Evolutionary conservation across 306 rosid genomes (phyloP), one percentile per base, ranked within the genome.

Genomic region (Ochetophila trinervis): DNA sequence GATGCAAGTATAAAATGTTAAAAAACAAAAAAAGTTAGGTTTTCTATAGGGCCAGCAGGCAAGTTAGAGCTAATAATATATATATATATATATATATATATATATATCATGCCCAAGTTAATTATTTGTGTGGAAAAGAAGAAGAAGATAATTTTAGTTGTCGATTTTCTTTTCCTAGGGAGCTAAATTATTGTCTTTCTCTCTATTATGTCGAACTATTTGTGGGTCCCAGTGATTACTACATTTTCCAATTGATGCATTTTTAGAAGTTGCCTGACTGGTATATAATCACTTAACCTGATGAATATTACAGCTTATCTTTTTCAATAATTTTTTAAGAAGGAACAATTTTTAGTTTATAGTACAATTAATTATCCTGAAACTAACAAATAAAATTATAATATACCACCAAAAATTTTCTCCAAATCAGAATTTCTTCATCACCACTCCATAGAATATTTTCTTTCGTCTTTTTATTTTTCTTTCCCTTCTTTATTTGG

Each of bases 361-460:
- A 2, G 6, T 40, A 8, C 1, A 36, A 0, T 40, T 40, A 40
- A 40, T 40, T 40, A 40, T 49, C 53, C 18, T 17, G 8, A 49
- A 49, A 16, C n/a, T 48, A 14, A 55, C 2, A 21, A 63, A 68
- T 20, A 15, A 57, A 60, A 37, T n/a, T 60, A 18, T 14, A 19
- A 8, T 18, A n/a, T 71, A 13, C 66, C 40, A 16, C 58, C 13
- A 58, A 63, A 57, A 69, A 79, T 79, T 74, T 79, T 79, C 79
- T 61, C 66, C 71, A 66, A 79, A 74, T 70, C 77, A 56, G 64
- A 73, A 68, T 68, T 67, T 68, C 64, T 56, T 66, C 21, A 37
- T 36, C 63, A 30, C 50, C 73, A 70, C 73, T 65, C 19, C 49
- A 16, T 18, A 65, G 78, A 78, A 78, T 78, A 82, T 72, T 56